These are phyloP conservation scores for Hypoxylon sp. DNA, from an alignment of 2,329 filamentous ascomycete genomes.

Conservation along the genomic window DNA sequence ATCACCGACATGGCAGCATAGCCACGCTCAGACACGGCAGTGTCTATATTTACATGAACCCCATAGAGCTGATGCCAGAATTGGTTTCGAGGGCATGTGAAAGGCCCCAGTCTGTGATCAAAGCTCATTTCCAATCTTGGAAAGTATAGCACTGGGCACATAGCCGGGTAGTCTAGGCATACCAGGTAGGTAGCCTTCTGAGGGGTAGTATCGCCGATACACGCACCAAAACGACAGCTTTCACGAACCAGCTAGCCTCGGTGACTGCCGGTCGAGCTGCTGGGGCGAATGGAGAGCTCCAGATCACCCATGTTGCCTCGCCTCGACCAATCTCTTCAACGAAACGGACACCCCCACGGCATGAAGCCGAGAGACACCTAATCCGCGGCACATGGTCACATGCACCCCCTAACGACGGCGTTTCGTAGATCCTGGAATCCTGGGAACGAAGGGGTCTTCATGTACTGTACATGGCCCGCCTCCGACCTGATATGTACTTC, in stretches of 20 bases:
- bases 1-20: conserved; percentile 2
- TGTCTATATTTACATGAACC: conserved; percentile 24
- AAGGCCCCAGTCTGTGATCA: conserved; percentile 21
- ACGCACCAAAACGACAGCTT: conserved; percentile 11
- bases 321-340: conserved; percentile 23
- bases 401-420: conserved; percentile 32
- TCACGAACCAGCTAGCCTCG: conserved; percentile 7
- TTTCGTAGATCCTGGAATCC: conserved; percentile 28
- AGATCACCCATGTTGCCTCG: conserved; percentile 9
- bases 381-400: conserved; percentile 32
- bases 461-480: conserved; percentile 25
- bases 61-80: conserved; percentile 18
- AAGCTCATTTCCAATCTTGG: conserved; percentile 36
- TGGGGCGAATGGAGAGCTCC: conserved; percentile 10
- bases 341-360: conserved; percentile 35
- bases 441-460: conserved; percentile 10
- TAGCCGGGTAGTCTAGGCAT: no score
- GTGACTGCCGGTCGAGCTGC: conserved; percentile 11
- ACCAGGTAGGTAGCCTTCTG: not conserved
- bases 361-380: conserved; percentile 13
- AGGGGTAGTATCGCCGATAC: conserved; percentile 26
- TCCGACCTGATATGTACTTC: no score
- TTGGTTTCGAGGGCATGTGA: conserved; percentile 13
- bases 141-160: conserved; percentile 38
- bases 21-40: not conserved